Percentiles rank a stretch among this genome's conserved stretches.
Conservation (phyloP, 257 asterid genomes). For the Misopates orontium region DNA sequence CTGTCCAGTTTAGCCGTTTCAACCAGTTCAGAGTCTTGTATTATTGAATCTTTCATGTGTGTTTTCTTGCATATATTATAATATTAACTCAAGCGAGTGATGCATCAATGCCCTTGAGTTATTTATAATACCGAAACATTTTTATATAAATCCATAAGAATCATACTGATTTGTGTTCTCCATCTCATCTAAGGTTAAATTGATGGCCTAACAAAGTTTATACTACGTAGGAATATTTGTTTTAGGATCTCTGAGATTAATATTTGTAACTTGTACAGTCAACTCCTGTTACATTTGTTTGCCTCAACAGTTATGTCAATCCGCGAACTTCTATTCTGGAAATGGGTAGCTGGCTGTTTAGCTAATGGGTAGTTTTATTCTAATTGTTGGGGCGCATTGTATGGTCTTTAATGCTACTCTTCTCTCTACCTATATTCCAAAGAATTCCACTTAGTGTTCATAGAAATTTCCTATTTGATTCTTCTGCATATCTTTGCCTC, state of each 20-base stretch:
- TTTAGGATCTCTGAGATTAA: slow-evolving; percentile 1
- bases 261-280: slow-evolving; percentile 4
- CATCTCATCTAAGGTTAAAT: slow-evolving; percentile 12
- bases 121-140: not conserved
- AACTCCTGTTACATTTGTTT: slow-evolving; percentile 5
- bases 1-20: slow-evolving; percentile 21
- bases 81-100: slow-evolving; percentile 1
- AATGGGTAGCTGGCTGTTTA: not conserved
- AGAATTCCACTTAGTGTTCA: not conserved
- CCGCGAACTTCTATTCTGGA: no score
- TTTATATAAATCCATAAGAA: slow-evolving; percentile 8
- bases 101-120: not conserved
- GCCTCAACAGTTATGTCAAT: not conserved
- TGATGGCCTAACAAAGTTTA: not conserved
- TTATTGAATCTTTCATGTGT: slow-evolving; percentile 17
- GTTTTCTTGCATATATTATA: slow-evolving; percentile 15
- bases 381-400: not conserved
- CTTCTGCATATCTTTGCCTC: not conserved
- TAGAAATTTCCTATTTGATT: not conserved
- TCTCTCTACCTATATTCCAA: not conserved
- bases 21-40: slow-evolving; percentile 1
- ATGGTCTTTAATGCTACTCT: not conserved
- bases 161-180: not conserved
- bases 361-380: not conserved
- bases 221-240: not conserved